Conservation (phyloP, 345 rosid genomes). For the Trapa bicornis region DNA sequence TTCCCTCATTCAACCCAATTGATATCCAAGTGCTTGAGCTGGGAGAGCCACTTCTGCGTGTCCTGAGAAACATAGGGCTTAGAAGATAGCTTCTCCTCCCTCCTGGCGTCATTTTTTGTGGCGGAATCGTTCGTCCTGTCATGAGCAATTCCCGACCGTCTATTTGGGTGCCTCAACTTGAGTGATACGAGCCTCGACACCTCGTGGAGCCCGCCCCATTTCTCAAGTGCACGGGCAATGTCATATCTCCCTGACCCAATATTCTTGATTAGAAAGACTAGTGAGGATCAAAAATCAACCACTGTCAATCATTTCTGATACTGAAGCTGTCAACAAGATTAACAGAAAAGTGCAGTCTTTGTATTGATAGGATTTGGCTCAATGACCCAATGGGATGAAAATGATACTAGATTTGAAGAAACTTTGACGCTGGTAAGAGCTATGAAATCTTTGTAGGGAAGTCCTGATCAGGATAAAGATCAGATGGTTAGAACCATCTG, state of each 20-base stretch:
- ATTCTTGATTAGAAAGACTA: neutral
- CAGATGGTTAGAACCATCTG: neutral
- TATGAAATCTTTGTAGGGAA: neutral
- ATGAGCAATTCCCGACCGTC: slow-evolving; percentile 28
- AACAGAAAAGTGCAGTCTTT: neutral
- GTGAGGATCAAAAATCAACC: neutral
- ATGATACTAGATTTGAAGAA: neutral
- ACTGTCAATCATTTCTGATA: too few species aligned
- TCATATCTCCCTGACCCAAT: slow-evolving; percentile 67
- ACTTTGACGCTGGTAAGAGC: neutral
- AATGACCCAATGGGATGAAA: neutral
- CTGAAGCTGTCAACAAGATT: too few species aligned
- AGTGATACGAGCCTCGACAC: slow-evolving; percentile 69
- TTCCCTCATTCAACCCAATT: slow-evolving; percentile 53
- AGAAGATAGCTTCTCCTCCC: slow-evolving; percentile 18
- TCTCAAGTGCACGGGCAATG: slow-evolving; percentile 90
- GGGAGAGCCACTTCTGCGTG: slow-evolving; percentile 61
- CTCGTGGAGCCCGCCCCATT: slow-evolving; percentile 92
- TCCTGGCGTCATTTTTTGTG: slow-evolving; percentile 15
- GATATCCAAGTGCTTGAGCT: slow-evolving; percentile 56
- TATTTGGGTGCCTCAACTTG: slow-evolving; percentile 64
- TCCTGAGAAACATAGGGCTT: slow-evolving; percentile 55
- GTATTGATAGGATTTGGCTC: neutral
- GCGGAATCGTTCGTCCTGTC: slow-evolving; percentile 30
- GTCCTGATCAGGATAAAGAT: neutral